Evolutionary conservation across 495 filamentous ascomycete species (phyloP), one percentile per base, ranked within the genome.

Genomic region (Trichocladium antarcticum): DNA sequence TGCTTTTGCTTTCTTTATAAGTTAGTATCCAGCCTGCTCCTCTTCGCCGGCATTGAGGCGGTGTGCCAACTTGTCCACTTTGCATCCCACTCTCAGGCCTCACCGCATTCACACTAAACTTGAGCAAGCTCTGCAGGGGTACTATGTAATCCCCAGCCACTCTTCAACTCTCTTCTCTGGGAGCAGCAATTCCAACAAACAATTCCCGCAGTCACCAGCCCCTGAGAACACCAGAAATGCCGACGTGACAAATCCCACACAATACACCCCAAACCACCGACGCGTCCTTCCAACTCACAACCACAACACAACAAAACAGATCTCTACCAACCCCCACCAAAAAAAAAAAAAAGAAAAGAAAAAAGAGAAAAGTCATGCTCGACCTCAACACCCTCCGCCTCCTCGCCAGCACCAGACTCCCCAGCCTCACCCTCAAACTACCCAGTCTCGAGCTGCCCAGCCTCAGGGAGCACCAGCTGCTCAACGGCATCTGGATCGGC

Each of bases 401-500:
- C 42, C 7, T 22, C 24, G 11, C 10, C 24, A 8, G 27, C 42
- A 27, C 6, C 37, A 42, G 42, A 36, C 11, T 17, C 14, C 15
- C 16, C 42, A 22, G 40, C 50, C 17, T 58, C 49, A 60, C 59
- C 47, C 41, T 63, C 20, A 45, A 54, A 43, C 58, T 53, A 9
- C 15, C 9, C 15, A 20, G 3, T 20, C 32, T 17, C 21, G 15
- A 7, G 1, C 12, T 19, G 21, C 7, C 39, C 6, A 57, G 57
- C 17, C 61, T 49, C 32, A 62, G 68, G 42, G 61, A 72, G 29
- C 59, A 67, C 43, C 55, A 66, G 38, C 39, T 70, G 1, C 51
- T 74, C n/a, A 70, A 74, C 57, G 57, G 58, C 31, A 57, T 74
- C 42, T 74, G 71, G 71, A 64, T 74, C 45, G 60, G 65, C 12